These are phyloP conservation scores for Leccinum holopus DNA, from an alignment of 1,284 basidiomycete genomes.

Conservation along the genomic window DNA sequence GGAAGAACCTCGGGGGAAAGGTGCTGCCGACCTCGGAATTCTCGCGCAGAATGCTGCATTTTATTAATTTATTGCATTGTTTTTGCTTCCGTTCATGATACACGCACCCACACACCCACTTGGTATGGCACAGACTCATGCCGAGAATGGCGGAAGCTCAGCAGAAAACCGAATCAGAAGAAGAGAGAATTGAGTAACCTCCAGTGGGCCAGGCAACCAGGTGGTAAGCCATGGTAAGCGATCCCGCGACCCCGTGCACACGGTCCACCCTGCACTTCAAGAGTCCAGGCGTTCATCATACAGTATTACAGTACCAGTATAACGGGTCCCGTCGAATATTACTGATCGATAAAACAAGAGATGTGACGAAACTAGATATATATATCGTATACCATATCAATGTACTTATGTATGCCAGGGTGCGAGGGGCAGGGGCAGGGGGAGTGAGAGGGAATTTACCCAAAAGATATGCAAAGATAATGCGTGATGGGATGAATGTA, in stretches of 20 bases:
- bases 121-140: not conserved
- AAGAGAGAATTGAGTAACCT: not conserved
- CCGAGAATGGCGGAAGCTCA: not conserved
- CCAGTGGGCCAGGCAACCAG: not conserved
- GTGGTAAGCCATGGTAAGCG: not conserved
- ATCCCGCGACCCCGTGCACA: not conserved
- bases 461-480: not conserved
- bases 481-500: slow-evolving; percentile 1
- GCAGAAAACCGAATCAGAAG: not conserved
- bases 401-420: slow-evolving; percentile 11
- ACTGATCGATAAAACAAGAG: not conserved
- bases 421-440: not conserved
- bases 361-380: not conserved
- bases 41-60: not conserved
- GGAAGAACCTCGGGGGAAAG: not conserved
- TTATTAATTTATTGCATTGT: not conserved
- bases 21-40: not conserved
- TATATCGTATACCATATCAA: not conserved
- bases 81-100: not conserved
- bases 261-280: not conserved
- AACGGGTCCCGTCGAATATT: not conserved
- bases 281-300: not conserved
- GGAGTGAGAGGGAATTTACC: not conserved
- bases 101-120: not conserved
- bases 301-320: too few relatives aligned